Evolutionary conservation across 2,329 filamentous ascomycete genomes (phyloP).

Genomic region (Phaeomoniella chlamydospora): DNA sequence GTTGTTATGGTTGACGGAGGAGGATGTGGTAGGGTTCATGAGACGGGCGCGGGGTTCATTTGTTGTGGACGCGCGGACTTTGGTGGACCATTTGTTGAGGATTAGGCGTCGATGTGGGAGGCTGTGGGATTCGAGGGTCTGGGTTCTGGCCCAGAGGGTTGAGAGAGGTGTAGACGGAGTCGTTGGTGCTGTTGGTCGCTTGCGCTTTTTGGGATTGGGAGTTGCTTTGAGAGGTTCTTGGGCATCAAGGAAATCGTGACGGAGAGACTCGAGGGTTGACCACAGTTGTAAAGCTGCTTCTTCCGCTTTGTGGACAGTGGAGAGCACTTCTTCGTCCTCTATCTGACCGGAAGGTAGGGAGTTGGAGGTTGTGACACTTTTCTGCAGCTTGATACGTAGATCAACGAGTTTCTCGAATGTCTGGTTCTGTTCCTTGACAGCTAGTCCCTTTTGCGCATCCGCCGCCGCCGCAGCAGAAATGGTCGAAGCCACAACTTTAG

Average conservation of each 20-base stretch:
- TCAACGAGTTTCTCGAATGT: conserved; percentile 83
- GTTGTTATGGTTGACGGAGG: conserved; percentile 37
- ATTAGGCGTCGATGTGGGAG: conserved; percentile 51
- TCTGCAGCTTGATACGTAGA: conserved; percentile 82
- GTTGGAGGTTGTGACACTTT: conserved; percentile 71
- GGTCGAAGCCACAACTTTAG: conserved; percentile 50
- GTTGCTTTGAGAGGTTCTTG: conserved; percentile 13
- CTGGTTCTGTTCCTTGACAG: conserved; percentile 72
- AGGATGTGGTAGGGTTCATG: conserved; percentile 33
- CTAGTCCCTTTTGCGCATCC: conserved; percentile 72
- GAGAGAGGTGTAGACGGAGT: conserved; percentile 39
- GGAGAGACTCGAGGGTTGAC: conserved; percentile 45
- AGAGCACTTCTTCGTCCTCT: not conserved
- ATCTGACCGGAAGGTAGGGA: conserved; percentile 36
- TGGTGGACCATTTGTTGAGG: conserved; percentile 82
- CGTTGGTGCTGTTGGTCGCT: conserved; percentile 37
- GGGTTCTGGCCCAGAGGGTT: conserved; percentile 60
- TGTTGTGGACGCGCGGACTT: conserved; percentile 46
- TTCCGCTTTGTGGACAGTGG: conserved; percentile 31
- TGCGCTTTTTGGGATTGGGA: conserved; percentile 25
- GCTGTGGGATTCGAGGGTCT: conserved; percentile 46
- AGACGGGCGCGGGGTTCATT: conserved; percentile 47
- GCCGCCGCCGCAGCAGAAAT: conserved; percentile 54
- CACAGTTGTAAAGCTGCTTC: conserved; percentile 73
- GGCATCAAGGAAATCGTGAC: conserved; percentile 22